phyloP scores from a whole-genome alignment of 371 early-diverging fungal species.

The Saksenaea oblongispora region DNA sequence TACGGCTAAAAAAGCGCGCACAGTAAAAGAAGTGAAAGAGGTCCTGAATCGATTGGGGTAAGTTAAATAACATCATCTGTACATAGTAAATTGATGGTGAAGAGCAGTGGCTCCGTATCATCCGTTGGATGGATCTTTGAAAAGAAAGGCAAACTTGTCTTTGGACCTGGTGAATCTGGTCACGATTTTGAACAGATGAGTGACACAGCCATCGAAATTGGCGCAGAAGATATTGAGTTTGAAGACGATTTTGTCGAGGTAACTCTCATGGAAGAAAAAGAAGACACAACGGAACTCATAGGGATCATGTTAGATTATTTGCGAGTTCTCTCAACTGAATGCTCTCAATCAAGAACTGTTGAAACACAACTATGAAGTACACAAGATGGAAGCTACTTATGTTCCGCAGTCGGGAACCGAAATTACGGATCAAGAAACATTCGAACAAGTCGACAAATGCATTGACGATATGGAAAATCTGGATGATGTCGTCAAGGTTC shows the following conservation, averaged over 20 bases:
- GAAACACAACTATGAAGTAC: conserved; percentile 43
- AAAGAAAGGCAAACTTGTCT: conserved; percentile 56
- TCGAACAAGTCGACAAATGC: conserved; percentile 42
- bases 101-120: conserved; percentile 54
- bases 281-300: background rate
- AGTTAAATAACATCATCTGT: too few species aligned
- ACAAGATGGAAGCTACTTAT: conserved; percentile 45
- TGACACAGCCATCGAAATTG: conserved; percentile 61
- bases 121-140: conserved; percentile 65
- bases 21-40: conserved; percentile 68
- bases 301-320: conserved; percentile 34
- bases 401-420: conserved; percentile 43
- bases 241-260: conserved; percentile 45
- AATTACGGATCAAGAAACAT: conserved; percentile 36
- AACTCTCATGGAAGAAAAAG: background rate
- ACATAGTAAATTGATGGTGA: too few species aligned
- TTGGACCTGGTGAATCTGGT: conserved; percentile 40
- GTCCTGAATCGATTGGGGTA: conserved; percentile 59
- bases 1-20: conserved; percentile 66
- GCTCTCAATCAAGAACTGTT: conserved; percentile 36
- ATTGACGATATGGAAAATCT: conserved; percentile 53
- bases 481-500: conserved; percentile 59
- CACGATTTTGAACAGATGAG: conserved; percentile 56
- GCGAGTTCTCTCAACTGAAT: conserved; percentile 50
- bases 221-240: conserved; percentile 61